Base-by-base conservation (phyloP, 2,329 filamentous ascomycete species). In the Curvularia hawaiiensis region DNA sequence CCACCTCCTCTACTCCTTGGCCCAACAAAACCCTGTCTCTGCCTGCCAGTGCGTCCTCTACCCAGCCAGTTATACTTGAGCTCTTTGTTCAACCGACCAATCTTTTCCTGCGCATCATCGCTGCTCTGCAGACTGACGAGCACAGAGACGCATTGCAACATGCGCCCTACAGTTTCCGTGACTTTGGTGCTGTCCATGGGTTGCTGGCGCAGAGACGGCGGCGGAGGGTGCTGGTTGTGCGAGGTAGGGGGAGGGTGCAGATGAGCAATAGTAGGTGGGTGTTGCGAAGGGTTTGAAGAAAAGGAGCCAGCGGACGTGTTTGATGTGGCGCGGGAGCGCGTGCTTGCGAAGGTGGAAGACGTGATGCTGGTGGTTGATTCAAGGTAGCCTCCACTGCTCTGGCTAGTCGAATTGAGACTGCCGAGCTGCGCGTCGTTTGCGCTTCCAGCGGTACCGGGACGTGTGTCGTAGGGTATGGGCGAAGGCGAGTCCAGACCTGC, bases 1-100 rank as follows among this genome's bases (percentile, higher is more conserved):
- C 14, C 57, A 7, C 50, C 54, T 3, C 65, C 64, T 10, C 63
- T 59, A 24, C 67, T 61, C 33, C 62, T 55, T 45, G 64, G 60
- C 16, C 92, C 93, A 0, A 98, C 93, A 72, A 97, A 94, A 0
- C 95, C 95, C 63, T 92, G 86, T 52, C 95, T 81, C 75, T 98
- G 96, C 62, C 95, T 83, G 0, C 95, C 95, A 3, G 92, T 98
- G 35, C 95, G 81, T 0, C 94, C 94, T 46, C 95, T 83, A 0
- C 94, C 94, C 1, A 99, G 83, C 95, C 95, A 99, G 76, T 99
- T 99, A 69, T 97, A 87, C 78, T 98, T 99, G 60, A 99, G 80
- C 67, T 95, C 88, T 71, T 91, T 89, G 56, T 90, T 92, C 61
- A 99, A 80, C 69, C 93, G 86, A 60, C 94, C 90, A 69, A 98